Conservation (phyloP, 2,329 filamentous ascomycete genomes). For the Dothideomycetes sp. region DNA sequence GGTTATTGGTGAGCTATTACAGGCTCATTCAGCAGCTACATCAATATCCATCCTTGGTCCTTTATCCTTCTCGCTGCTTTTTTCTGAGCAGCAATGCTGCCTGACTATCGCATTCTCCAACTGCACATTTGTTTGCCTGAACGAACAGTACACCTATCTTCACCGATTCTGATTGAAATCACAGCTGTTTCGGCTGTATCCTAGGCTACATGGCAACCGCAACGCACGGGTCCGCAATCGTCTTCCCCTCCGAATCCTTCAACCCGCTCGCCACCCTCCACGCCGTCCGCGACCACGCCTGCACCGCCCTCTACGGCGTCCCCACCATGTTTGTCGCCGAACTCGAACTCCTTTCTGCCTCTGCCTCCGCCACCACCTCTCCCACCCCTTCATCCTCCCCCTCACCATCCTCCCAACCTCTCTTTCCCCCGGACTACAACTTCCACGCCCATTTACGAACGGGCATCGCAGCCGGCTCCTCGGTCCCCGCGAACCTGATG, state of each 20-base stretch:
- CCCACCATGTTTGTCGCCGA: slow-evolving; percentile 91
- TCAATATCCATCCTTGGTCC: too few species aligned
- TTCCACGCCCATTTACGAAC: slow-evolving; percentile 50
- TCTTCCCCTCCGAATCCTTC: slow-evolving; percentile 82
- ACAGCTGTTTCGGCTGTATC: slow-evolving; percentile 73
- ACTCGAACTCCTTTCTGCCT: slow-evolving; percentile 54
- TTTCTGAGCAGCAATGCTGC: too few species aligned
- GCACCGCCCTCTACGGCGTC: slow-evolving; percentile 72
- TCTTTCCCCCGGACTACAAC: background rate
- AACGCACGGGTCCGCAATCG: slow-evolving; percentile 68
- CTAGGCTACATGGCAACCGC: slow-evolving; percentile 95
- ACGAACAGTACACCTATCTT: too few species aligned
- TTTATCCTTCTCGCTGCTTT: too few species aligned
- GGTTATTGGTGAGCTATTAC: too few species aligned
- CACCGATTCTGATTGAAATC: background rate
- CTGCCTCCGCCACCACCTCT: too few species aligned
- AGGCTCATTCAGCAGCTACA: too few species aligned
- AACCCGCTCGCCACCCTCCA: slow-evolving; percentile 62
- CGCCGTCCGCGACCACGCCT: slow-evolving; percentile 50
- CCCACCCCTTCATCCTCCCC: too few species aligned
- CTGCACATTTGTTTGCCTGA: too few species aligned
- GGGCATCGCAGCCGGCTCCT: slow-evolving; percentile 83
- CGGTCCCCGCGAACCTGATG: slow-evolving; percentile 78
- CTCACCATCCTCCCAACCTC: slow-evolving; percentile 18
- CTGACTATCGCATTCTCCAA: too few species aligned